phyloP scores from a whole-genome alignment of 2,329 filamentous ascomycete species.

The Botrytis hyacinthi region DNA sequence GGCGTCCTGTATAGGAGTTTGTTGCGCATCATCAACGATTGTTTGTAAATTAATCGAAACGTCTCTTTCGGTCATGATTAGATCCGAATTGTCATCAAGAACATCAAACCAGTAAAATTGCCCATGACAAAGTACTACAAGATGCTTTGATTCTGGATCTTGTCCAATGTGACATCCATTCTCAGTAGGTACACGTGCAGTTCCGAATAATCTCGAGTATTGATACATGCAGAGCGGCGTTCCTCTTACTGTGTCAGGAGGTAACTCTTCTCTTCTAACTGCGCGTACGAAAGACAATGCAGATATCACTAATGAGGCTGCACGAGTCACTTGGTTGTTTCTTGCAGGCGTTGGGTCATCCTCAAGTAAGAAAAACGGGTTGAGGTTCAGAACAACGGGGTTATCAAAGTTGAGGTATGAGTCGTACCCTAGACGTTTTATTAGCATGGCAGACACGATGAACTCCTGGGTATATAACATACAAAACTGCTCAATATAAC shows the following conservation, averaged over 20 bases:
- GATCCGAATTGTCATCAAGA: conserved; percentile 86
- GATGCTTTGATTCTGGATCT: conserved; percentile 86
- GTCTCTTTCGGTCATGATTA: conserved; percentile 97
- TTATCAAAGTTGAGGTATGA: conserved; percentile 98
- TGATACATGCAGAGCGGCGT: conserved; percentile 97
- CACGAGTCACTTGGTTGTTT: conserved; percentile 94
- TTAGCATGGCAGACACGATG: conserved; percentile 15
- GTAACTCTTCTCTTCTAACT: conserved; percentile 87
- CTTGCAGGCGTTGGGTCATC: conserved; percentile 95
- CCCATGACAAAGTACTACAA: conserved; percentile 89
- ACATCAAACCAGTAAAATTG: conserved; percentile 99
- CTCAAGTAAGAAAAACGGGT: conserved; percentile 95
- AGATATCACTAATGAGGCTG: conserved; percentile 87
- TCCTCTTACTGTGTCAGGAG: conserved; percentile 80
- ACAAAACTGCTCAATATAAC: conserved; percentile 99
- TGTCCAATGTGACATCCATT: conserved; percentile 95
- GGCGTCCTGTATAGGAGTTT: conserved; percentile 87
- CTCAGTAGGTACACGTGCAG: conserved; percentile 88
- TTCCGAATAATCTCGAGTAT: conserved; percentile 92
- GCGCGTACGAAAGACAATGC: conserved; percentile 89
- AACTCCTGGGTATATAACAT: conserved; percentile 43
- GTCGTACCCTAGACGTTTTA: conserved; percentile 75
- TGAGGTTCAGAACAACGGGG: conserved; percentile 93
- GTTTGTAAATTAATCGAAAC: conserved; percentile 87
- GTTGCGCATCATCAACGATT: conserved; percentile 84